Evolutionary conservation across 1,284 basidiomycete genomes (phyloP), one percentile per base, ranked within the genome.

Genomic region (Leucoagaricus sp.): DNA sequence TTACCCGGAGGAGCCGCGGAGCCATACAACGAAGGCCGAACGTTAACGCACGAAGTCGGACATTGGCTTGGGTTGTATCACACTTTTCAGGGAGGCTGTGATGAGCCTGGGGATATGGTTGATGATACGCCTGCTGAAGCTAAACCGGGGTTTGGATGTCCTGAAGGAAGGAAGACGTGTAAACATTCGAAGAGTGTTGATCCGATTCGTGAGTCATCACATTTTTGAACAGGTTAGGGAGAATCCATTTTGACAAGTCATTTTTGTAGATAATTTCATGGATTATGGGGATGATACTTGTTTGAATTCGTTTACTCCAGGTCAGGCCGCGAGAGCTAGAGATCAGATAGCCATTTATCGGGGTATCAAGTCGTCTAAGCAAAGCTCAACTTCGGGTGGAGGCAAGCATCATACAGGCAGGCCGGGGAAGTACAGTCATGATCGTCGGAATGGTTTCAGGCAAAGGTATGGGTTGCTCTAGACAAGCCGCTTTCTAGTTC

Each of bases 91-190:
- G 66, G 64, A 25, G 67, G 67, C 1, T 69, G 66, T 58, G 31
- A 46, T 10, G 58, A 58, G 10, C 31, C 60, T 38, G 67, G 67
- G 23, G 66, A 67, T 51, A 38, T 49, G 12, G 65, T 69, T 23
- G 51, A 49, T 15, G 67, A 68, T 49, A 68, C 67, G 4, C 65
- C 67, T 41, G 55, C 63, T 21, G 65, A 69, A 49, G 57, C 63
- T 23, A 61, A 53, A 21, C 48, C 64, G 31, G 64, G 65, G 15
- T 64, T 51, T 29, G 75, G 75, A 5, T 80, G 77, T 65, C 77
- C 77, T 15, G 68, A 65, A 25, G 70, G 73, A 26, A 70, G 76
- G 15, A 74, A 79, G 55, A 74, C 75, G 33, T 80, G 78, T 67
- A 21, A 54, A 28, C 53, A 67, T 5, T 62, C 65, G 34, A 59